A percentile compares a stretch with the other conserved stretches of the same genome.
Evolutionary conservation across 1,284 basidiomycete species (phyloP).

Genomic region (Phellopilus nigrolimitatus): DNA sequence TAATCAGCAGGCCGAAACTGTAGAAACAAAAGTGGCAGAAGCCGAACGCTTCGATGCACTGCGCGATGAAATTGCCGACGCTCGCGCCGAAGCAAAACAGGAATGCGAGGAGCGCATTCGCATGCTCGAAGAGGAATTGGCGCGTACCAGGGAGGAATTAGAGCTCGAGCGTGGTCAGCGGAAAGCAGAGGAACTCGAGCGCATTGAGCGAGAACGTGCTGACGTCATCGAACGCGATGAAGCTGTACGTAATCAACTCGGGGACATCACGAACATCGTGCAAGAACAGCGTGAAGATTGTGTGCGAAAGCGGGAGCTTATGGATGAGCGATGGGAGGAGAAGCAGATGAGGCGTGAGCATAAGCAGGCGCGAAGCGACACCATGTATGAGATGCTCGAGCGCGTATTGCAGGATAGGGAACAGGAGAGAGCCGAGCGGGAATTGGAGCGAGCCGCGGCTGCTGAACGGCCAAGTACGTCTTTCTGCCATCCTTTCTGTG

Average conservation of each 20-base stretch:
- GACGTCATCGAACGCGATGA: slow-evolving; percentile 57
- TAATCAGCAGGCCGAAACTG: slow-evolving; percentile 54
- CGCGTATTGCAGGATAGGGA: slow-evolving; percentile 51
- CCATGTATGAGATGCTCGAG: slow-evolving; percentile 53
- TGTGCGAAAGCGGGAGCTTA: slow-evolving; percentile 48
- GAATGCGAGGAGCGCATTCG: slow-evolving; percentile 51
- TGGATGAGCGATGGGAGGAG: slow-evolving; percentile 54
- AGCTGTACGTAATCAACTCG: slow-evolving; percentile 50
- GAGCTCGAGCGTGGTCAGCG: slow-evolving; percentile 52
- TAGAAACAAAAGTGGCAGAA: slow-evolving; percentile 47
- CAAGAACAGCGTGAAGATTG: slow-evolving; percentile 56
- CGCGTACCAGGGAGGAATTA: slow-evolving; percentile 47
- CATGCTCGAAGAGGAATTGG: slow-evolving; percentile 60
- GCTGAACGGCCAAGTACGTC: slow-evolving; percentile 46
- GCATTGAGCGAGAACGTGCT: slow-evolving; percentile 50
- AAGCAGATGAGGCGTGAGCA: slow-evolving; percentile 49
- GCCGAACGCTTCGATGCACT: slow-evolving; percentile 44
- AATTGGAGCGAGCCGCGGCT: slow-evolving; percentile 43
- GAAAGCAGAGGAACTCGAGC: slow-evolving; percentile 53
- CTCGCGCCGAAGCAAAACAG: slow-evolving; percentile 42
- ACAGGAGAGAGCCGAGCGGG: slow-evolving; percentile 42
- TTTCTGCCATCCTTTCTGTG: background rate
- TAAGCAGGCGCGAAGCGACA: slow-evolving; percentile 48
- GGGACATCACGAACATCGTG: slow-evolving; percentile 63
- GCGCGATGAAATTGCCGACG: slow-evolving; percentile 36